Conservation (phyloP, 768 basidiomycete species). For the Boletales sp. region DNA sequence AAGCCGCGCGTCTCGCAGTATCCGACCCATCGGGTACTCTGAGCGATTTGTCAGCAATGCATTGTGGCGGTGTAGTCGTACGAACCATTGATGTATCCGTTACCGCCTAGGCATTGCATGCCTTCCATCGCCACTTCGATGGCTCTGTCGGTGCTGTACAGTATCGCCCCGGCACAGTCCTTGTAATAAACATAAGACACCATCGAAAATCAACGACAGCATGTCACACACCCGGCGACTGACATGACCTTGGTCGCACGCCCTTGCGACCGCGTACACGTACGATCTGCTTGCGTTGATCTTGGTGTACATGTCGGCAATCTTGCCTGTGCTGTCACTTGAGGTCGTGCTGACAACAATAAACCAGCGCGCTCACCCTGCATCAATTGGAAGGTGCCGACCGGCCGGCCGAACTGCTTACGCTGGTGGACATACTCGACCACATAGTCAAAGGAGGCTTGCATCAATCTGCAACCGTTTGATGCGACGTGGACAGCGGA, state of each 20-base stretch:
- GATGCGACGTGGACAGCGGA: constrained; percentile 1
- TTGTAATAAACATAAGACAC: constrained; percentile 30
- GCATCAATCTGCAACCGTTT: constrained; percentile 66
- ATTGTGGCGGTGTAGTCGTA: not conserved
- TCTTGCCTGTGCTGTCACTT: constrained; percentile 51
- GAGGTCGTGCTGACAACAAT: not conserved
- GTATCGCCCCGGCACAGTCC: constrained; percentile 94
- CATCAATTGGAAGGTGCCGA: constrained; percentile 94
- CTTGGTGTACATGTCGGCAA: constrained; percentile 94
- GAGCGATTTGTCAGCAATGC: not conserved
- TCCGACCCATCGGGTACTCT: constrained; percentile 90
- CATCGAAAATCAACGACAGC: not conserved
- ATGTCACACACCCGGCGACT: constrained; percentile 63
- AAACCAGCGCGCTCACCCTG: constrained; percentile 57
- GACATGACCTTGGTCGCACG: constrained; percentile 76
- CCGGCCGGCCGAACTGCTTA: constrained; percentile 83
- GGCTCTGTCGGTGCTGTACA: constrained; percentile 90
- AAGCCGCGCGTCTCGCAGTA: constrained; percentile 81
- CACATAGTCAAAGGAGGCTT: constrained; percentile 86
- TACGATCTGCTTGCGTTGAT: constrained; percentile 85
- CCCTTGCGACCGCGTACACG: constrained; percentile 88
- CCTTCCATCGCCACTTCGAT: constrained; percentile 88
- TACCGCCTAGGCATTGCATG: constrained; percentile 93
- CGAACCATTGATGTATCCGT: constrained; percentile 92
- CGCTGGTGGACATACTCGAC: constrained; percentile 90